Evolutionary conservation across 1,139 yeast species (phyloP).

Genomic region (Suhomyces bribrorum): DNA sequence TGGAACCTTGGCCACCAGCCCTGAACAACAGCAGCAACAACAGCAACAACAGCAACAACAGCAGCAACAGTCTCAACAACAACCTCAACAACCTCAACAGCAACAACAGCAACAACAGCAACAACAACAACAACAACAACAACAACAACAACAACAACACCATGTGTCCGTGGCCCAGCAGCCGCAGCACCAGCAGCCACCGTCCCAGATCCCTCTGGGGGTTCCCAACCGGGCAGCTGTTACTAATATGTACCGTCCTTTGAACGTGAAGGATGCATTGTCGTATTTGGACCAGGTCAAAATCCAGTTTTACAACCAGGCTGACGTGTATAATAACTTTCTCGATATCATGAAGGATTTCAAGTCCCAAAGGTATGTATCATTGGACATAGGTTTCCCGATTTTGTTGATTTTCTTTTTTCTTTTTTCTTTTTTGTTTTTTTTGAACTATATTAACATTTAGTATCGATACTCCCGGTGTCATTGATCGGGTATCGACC

Average conservation of each 20-base stretch:
- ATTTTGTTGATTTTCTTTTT: no score
- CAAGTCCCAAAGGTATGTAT: constrained; percentile 75
- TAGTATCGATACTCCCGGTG: constrained; percentile 97
- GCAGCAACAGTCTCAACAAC: constrained; percentile 17
- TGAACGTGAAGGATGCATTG: constrained; percentile 94
- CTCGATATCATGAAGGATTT: constrained; percentile 98
- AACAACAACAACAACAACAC: constrained; percentile 15
- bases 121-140: constrained; percentile 3
- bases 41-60: constrained; percentile 18
- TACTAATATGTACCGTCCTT: constrained; percentile 69
- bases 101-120: constrained; percentile 18
- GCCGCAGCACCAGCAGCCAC: constrained; percentile 11
- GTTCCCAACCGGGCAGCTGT: constrained; percentile 49
- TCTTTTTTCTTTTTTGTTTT: no score
- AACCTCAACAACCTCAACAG: constrained; percentile 16
- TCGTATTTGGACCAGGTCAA: constrained; percentile 95
- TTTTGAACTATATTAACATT: no score
- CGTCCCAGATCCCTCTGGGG: constrained; percentile 26
- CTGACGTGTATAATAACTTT: constrained; percentile 94
- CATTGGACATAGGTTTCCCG: no score
- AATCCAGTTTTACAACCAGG: constrained; percentile 85
- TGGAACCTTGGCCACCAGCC: constrained; percentile 13
- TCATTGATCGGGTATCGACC: constrained; percentile 89
- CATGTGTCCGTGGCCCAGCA: constrained; percentile 17
- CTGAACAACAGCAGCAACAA: constrained; percentile 22